A percentile compares a stretch with the other conserved stretches of the same genome.
Evolutionary conservation across 257 asterid genomes (phyloP).

Genomic region (Haberlea rhodopensis): DNA sequence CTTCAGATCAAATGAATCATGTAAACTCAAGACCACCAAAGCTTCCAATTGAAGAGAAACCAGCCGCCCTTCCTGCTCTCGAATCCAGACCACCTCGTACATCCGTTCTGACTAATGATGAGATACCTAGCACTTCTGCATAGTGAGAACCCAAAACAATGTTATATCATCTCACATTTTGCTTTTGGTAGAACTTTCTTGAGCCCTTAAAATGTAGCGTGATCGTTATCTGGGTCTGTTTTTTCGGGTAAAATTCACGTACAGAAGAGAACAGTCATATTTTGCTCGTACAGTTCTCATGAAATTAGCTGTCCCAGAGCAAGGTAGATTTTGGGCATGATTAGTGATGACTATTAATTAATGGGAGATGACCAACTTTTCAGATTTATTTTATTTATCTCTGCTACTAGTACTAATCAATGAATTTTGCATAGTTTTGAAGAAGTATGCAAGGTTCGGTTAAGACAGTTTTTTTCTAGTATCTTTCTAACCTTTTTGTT

Average conservation of each 20-base stretch:
- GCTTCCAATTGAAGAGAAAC: constrained; percentile 46
- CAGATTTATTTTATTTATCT: not conserved
- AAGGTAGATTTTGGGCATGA: constrained; percentile 12
- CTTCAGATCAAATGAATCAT: constrained; percentile 45
- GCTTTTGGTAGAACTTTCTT: not conserved
- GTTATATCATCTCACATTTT: not conserved
- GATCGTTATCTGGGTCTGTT: not conserved
- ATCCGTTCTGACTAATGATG: constrained; percentile 26
- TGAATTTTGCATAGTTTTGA: constrained; percentile 1
- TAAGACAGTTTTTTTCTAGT: too few relatives aligned
- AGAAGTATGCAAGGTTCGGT: not conserved
- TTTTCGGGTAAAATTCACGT: not conserved
- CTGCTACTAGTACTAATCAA: not conserved
- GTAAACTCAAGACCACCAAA: constrained; percentile 49
- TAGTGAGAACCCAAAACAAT: constrained; percentile 4
- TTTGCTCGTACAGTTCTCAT: constrained; percentile 10
- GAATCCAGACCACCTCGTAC: constrained; percentile 28
- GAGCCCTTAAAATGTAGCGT: not conserved
- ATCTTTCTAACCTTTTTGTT: not conserved
- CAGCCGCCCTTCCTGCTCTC: constrained; percentile 31
- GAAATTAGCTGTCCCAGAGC: constrained; percentile 20
- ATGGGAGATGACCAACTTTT: constrained; percentile 14
- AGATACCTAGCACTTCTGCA: constrained; percentile 47
- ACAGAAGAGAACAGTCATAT: not conserved
- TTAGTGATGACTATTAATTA: constrained; percentile 14